phyloP scores from a whole-genome alignment of 2,329 filamentous ascomycete species.

The Hypoxylon sp. region DNA sequence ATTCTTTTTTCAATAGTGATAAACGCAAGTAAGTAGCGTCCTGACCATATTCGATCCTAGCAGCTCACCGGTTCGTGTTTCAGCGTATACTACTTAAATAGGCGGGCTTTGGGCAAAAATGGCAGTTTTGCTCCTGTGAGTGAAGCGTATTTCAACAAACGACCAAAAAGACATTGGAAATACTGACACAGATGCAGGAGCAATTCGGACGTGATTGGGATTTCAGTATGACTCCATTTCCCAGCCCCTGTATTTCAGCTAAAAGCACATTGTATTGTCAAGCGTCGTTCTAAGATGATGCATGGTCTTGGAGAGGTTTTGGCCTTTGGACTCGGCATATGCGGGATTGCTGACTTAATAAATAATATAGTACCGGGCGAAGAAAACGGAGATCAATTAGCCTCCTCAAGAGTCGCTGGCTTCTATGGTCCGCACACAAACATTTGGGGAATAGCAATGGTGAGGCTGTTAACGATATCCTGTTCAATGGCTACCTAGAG shows the following conservation, averaged over 20 bases:
- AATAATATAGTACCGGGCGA: constrained; percentile 5
- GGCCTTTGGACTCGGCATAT: background rate
- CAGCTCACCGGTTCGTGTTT: background rate
- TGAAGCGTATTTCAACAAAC: background rate
- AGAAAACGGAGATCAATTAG: constrained; percentile 24
- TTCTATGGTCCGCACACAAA: constrained; percentile 45
- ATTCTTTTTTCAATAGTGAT: constrained; percentile 11
- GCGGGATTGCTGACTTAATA: background rate
- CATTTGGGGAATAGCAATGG: constrained; percentile 43
- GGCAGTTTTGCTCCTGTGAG: constrained; percentile 41
- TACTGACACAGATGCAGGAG: constrained; percentile 27
- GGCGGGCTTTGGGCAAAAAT: constrained; percentile 7
- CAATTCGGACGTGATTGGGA: constrained; percentile 48
- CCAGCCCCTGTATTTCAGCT: background rate
- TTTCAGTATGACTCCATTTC: constrained; percentile 11
- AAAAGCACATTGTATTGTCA: background rate
- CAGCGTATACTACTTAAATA: constrained; percentile 37
- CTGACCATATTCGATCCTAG: constrained; percentile 3
- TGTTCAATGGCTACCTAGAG: constrained; percentile 5
- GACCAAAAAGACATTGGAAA: too few species aligned
- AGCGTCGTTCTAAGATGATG: background rate
- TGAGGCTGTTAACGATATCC: constrained; percentile 16
- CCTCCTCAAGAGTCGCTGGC: constrained; percentile 32
- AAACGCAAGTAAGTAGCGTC: constrained; percentile 31
- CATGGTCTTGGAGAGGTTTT: background rate